Base-by-base conservation (phyloP, 441 rosid genomes). In the Francoa sonchifolia region DNA sequence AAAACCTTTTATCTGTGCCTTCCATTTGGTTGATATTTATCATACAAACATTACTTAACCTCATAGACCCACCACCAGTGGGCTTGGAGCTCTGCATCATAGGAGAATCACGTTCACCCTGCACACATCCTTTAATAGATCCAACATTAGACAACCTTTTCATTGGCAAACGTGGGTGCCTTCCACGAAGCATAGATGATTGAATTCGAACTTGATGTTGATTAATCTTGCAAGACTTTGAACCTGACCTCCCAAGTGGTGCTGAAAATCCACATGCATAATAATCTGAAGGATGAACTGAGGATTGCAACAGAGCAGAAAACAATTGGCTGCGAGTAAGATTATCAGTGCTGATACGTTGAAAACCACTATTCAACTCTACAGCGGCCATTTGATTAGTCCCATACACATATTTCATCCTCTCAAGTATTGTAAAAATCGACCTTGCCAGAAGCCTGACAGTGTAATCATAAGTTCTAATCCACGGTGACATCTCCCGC, bases 401-500 rank as follows among this genome's bases (percentile, higher is more conserved):
- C 42, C 50, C 65, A 27, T 69, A 79, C 8, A 62, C 67, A 25
- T 40, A 33, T 42, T 63, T 72, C 31, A 69, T 59, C 62, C 79
- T 69, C 62, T 67, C 72, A 19, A 76, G 57, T 55, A 79, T 21
- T 2, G 90, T 66, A 36, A 71, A 52, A 55, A 76, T 74, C 5
- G 90, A 73, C 49, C 74, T 69, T 19, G 68, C 62, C 32, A 79
- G 44, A 45, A 76, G 73, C 26, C 77, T 66, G 33, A 72, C 77
- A 28, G 37, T 26, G 26, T 76, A 71, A 54, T 79, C 90, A 47
- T 69, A 66, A 33, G 71, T 73, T 67, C 72, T 52, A 65, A 32
- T 42, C 82, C 82, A 73, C 0, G 76, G 82, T 27, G 79, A 76
- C 62, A 66, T 63, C 29, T 76, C 82, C 7, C 62, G 72, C 13